Evolutionary conservation across 2,329 filamentous ascomycete genomes (phyloP).

Genomic region (Tolypocladium tropicale): DNA sequence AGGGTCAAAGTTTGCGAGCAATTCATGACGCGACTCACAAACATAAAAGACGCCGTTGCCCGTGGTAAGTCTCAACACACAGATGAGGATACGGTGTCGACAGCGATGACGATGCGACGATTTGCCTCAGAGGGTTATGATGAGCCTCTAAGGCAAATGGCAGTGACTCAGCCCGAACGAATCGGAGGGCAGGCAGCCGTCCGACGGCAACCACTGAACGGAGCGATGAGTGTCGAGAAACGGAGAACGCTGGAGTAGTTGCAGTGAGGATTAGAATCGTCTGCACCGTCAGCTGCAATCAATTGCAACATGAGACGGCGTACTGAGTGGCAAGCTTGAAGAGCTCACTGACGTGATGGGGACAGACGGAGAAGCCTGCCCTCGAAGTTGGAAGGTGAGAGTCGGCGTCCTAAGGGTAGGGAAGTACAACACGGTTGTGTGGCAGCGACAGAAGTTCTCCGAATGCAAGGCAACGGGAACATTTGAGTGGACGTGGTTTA

Average conservation of each 20-base stretch:
- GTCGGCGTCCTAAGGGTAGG: no score
- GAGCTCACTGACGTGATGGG: neutral
- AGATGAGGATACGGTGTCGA: neutral
- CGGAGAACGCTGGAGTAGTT: neutral
- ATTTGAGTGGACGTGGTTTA: neutral
- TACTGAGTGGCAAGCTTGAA: neutral
- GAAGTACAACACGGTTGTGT: no score
- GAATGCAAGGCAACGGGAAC: conserved; percentile 9
- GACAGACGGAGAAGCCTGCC: neutral
- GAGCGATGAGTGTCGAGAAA: neutral
- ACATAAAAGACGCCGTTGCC: conserved; percentile 13
- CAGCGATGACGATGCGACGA: neutral
- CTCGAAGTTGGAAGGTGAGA: no score
- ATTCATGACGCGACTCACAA: conserved; percentile 25
- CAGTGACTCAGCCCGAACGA: neutral
- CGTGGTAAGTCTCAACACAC: neutral
- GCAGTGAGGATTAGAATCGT: neutral
- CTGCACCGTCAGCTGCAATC: neutral
- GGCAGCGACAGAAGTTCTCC: no score
- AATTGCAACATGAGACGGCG: conserved; percentile 1
- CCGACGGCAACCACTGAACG: no score
- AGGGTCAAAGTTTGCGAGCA: conserved; percentile 37
- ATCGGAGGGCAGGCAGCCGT: neutral
- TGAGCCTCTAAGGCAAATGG: neutral
- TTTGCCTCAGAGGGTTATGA: neutral